A percentile compares a stretch with the other conserved stretches of the same genome.
These are phyloP conservation scores for Jamesozyma hellenica DNA, from an alignment of 805 yeast genomes.

Conservation along the genomic window DNA sequence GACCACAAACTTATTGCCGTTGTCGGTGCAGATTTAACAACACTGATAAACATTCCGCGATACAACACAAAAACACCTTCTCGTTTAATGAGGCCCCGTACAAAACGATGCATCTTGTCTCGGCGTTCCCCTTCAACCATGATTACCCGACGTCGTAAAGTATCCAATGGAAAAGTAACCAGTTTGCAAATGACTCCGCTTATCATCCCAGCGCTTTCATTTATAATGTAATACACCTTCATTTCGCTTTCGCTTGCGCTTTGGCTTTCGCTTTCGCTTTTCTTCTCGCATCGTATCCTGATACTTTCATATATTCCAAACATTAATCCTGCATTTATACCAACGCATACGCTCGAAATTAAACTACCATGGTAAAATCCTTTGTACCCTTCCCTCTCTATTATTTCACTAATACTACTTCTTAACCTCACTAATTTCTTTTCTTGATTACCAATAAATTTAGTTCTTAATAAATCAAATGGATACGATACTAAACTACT, in stretches of 20 bases:
- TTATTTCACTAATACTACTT: constrained; percentile 27
- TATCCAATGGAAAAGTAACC: constrained; percentile 75
- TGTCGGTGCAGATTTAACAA: constrained; percentile 71
- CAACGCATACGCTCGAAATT: constrained; percentile 48
- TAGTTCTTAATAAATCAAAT: constrained; percentile 77
- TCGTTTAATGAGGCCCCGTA: constrained; percentile 33
- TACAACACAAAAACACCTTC: constrained; percentile 64
- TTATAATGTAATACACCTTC: constrained; percentile 27
- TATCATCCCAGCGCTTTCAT: constrained; percentile 51
- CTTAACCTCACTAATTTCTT: constrained; percentile 11
- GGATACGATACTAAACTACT: constrained; percentile 79
- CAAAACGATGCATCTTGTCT: too few species aligned
- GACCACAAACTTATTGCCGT: constrained; percentile 51
- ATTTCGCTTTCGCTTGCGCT: constrained; percentile 5
- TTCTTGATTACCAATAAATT: constrained; percentile 59
- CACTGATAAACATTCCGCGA: constrained; percentile 57
- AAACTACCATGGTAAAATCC: constrained; percentile 43
- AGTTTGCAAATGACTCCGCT: constrained; percentile 75
- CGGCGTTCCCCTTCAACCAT: too few species aligned
- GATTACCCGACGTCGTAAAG: constrained; percentile 44
- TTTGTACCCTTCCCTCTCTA: constrained; percentile 32
- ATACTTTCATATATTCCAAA: constrained; percentile 55
- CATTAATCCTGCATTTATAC: constrained; percentile 63
- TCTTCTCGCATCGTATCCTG: constrained; percentile 30
- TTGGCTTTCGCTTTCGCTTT: too few species aligned